Base-by-base conservation (phyloP, 2,329 filamentous ascomycete species). In the Cercospora sp. region DNA sequence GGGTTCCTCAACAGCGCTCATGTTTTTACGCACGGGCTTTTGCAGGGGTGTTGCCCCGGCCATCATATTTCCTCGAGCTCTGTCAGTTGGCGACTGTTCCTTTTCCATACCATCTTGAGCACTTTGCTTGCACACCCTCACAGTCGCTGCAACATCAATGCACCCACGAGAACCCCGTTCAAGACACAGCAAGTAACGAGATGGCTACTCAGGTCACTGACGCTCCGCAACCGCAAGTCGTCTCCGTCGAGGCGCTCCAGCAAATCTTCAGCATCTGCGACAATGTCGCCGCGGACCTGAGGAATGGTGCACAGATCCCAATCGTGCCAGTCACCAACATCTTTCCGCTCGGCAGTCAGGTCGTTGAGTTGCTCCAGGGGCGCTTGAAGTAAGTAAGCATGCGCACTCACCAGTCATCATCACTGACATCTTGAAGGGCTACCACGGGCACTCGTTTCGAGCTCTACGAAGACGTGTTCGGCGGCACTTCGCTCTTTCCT, bases 131-230 rank as follows among this genome's bases (percentile, higher is more conserved):
- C 60, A 62, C 40, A 26, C 32, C 26, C 60, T 49, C 21, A 45
- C 60, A 53, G 58, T 66, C 49, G 49, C 49, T 3, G 49, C 37
- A 40, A 40, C 37, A 40, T 40, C 37, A 40, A 40, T 40, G 37
- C 37, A 40, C 37, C 26, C 28, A 32, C 32, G 24, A 59, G 55
- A 59, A 32, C 28, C n/a, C 10, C 55, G 18, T 59, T 61, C 60
- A 55, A 53, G 61, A 37, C 66, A 62, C 66, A 65, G 53, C 32
- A 65, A 68, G 62, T 68, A 68, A 68, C 66, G 61, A 71, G 5
- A 73, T 65, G 49, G 67, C 70, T 63, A 72, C 65, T 21, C 72
- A 72, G 18, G 65, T 69, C 12, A 71, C 65, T 49, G 45, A 59
- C n/a, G 21, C 24, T 28, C 58, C 32, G 58, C 65, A 61, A 49